A percentile compares a stretch with the other conserved stretches of the same genome.
Conservation (phyloP, 2,329 filamentous ascomycete genomes). For the Fusarium globosum region DNA sequence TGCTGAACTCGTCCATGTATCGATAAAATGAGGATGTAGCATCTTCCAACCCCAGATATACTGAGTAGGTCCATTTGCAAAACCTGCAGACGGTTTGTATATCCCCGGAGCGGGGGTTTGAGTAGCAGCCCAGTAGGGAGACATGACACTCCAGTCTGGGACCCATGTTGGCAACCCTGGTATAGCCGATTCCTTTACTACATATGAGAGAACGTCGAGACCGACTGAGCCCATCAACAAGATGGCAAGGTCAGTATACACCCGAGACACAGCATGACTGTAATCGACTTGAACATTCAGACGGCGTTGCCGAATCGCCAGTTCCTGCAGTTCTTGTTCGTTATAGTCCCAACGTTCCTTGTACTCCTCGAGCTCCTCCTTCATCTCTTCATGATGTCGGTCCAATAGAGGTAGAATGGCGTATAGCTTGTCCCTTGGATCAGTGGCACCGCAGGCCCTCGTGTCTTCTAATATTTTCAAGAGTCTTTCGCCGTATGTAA, state of each 20-base stretch:
- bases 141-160: neutral
- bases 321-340: neutral
- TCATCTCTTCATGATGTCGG: neutral
- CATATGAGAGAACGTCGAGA: neutral
- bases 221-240: neutral
- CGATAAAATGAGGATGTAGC: neutral
- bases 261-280: neutral
- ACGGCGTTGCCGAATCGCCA: neutral
- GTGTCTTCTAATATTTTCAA: neutral
- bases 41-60: neutral
- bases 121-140: neutral
- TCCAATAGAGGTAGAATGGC: neutral
- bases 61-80: rapidly evolving
- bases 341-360: neutral
- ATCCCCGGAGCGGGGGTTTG: neutral
- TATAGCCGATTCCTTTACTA: neutral
- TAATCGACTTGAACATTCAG: neutral
- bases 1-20: neutral
- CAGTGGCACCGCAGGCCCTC: neutral
- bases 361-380: neutral
- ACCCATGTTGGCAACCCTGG: neutral
- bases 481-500: neutral
- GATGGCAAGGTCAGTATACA: neutral
- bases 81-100: neutral
- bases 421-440: neutral